Conservation (phyloP, 495 filamentous ascomycete species). For the Talaromyces adpressus region DNA sequence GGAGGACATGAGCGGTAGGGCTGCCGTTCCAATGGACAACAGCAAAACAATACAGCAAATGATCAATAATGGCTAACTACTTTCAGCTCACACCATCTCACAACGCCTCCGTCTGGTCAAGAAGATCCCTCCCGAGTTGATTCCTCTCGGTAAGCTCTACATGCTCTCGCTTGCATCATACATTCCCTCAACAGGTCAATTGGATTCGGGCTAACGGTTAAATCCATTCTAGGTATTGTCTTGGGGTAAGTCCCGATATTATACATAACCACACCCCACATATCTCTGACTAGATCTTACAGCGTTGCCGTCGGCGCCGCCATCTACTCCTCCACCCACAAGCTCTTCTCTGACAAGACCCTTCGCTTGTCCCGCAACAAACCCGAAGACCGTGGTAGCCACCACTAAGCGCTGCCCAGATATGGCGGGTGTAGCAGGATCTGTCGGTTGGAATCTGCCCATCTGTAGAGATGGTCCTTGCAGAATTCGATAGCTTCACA, state of each 20-base stretch:
- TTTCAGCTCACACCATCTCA: conserved; percentile 88
- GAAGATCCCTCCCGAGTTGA: conserved; percentile 87
- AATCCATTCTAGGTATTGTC: conserved; percentile 61
- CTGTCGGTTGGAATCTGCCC: not conserved
- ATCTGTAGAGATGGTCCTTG: conserved; percentile 1
- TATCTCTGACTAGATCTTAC: conserved; percentile 17
- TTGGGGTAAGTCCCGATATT: conserved; percentile 50
- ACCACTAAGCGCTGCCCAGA: conserved; percentile 1
- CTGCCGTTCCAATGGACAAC: conserved; percentile 4
- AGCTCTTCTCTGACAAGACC: conserved; percentile 83
- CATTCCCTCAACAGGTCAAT: not conserved
- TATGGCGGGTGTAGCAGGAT: not conserved
- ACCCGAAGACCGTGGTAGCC: conserved; percentile 36
- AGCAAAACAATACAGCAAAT: not conserved
- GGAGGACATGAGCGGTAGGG: conserved; percentile 76
- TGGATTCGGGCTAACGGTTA: conserved; percentile 15
- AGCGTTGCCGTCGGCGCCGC: conserved; percentile 67
- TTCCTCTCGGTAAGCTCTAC: conserved; percentile 73
- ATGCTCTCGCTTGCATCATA: not conserved
- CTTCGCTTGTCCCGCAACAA: conserved; percentile 63
- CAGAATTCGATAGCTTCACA: conserved; percentile 8
- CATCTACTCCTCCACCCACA: conserved; percentile 69
- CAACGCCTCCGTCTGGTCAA: conserved; percentile 84
- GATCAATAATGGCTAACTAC: conserved; percentile 21
- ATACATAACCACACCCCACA: conserved; percentile 6